A percentile compares a stretch with the other conserved stretches of the same genome.
Conservation (phyloP, 495 filamentous ascomycete genomes). For the Penicillium herquei region DNA sequence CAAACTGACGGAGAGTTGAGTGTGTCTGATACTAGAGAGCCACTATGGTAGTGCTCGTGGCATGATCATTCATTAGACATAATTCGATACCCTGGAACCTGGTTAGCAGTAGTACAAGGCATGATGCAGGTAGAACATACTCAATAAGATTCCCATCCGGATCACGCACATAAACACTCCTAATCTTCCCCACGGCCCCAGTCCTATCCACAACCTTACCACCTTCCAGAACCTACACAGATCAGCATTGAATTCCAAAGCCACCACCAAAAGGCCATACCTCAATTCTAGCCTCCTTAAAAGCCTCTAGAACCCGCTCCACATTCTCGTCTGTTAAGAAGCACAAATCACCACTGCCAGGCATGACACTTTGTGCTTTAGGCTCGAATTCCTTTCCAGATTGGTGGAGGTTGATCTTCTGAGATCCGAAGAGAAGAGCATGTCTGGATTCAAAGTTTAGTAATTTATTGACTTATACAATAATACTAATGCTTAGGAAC, state of each 20-base stretch:
- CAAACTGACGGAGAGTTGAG: no score
- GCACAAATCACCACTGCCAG: slow-evolving; percentile 53
- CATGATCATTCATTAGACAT: slow-evolving; percentile 7
- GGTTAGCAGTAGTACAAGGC: no score
- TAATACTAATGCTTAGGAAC: neutral
- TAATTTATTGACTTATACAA: neutral
- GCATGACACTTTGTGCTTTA: slow-evolving; percentile 45
- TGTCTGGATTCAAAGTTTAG: slow-evolving; percentile 25
- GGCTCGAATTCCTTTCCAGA: slow-evolving; percentile 54
- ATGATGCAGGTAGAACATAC: slow-evolving; percentile 23
- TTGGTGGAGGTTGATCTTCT: slow-evolving; percentile 57
- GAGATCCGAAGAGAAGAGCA: slow-evolving; percentile 48
- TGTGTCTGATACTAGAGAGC: no score
- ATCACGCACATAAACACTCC: slow-evolving; percentile 55
- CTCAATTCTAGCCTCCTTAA: slow-evolving; percentile 37
- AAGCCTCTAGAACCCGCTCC: slow-evolving; percentile 31
- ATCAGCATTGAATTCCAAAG: slow-evolving; percentile 8
- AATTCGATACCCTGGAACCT: slow-evolving; percentile 20
- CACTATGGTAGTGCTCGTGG: no score
- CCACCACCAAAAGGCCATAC: slow-evolving; percentile 12
- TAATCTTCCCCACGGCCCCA: slow-evolving; percentile 47
- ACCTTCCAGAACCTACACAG: slow-evolving; percentile 35
- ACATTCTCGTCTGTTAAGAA: slow-evolving; percentile 49
- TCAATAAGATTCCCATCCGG: slow-evolving; percentile 58
- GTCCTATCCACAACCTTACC: slow-evolving; percentile 48